A percentile compares a stretch with the other conserved stretches of the same genome.
Conservation (phyloP, 176 grass and related monocot genomes). For the Guadua angustifolia region DNA sequence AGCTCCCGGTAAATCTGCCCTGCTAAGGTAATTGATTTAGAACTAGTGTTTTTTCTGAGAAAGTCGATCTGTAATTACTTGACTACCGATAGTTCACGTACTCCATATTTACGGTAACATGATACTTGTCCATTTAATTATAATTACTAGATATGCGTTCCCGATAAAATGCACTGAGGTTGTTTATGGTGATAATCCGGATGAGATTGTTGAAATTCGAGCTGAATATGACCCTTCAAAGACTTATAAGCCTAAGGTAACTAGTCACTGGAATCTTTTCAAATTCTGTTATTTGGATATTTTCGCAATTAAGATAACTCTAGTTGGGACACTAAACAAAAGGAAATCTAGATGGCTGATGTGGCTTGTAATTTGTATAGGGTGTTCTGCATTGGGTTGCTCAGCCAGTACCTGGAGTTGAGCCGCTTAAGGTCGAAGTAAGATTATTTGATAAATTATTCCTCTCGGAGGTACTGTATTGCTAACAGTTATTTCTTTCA, state of each 20-base stretch:
- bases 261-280: not conserved
- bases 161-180: constrained; percentile 96
- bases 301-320: not conserved
- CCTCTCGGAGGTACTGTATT: constrained; percentile 67
- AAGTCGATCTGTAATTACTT: constrained; percentile 34
- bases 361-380: constrained; percentile 50
- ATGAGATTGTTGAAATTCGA: constrained; percentile 77
- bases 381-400: constrained; percentile 98
- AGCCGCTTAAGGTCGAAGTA: constrained; percentile 88
- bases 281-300: constrained; percentile 1
- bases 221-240: constrained; percentile 94
- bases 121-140: constrained; percentile 20
- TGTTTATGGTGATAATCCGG: constrained; percentile 67
- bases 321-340: not conserved
- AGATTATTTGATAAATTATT: constrained; percentile 92
- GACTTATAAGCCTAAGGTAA: constrained; percentile 91
- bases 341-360: not conserved
- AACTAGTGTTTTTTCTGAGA: constrained; percentile 30
- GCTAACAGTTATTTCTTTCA: not conserved
- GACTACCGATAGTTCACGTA: not conserved
- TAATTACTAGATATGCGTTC: constrained; percentile 80
- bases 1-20: constrained; percentile 87
- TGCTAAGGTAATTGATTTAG: constrained; percentile 68
- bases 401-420: constrained; percentile 76
- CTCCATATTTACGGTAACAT: not conserved